Evolutionary conservation across 202 grass and related monocot genomes (phyloP), one percentile per base, ranked within the genome.

Genomic region (Zoysia matrella): DNA sequence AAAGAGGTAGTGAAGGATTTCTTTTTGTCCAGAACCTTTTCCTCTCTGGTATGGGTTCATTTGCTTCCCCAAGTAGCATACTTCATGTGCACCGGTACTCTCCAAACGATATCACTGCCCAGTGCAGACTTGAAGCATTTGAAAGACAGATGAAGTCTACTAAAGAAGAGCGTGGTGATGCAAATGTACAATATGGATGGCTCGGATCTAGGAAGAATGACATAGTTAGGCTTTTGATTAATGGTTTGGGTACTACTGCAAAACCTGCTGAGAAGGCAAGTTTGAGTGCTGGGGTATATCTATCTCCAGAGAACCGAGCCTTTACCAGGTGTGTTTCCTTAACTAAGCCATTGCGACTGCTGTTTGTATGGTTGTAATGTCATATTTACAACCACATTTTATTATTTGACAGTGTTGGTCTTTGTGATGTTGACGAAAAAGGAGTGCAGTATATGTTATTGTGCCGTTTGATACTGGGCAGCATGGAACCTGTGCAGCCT

Each of bases 361-460:
- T 9, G 47, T 81, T 77, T 60, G 16, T 71, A 39, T 0, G 36
- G 8, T 22, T 58, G 46, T 60, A 73, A 9, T 77, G 53, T 13
- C 51, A 36, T 81, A 52, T 78, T 56, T 41, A 82, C 4, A n/a
- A 30, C 56, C n/a, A 54, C 8, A 16, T 41, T 66, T 80, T 58
- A 71, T 88, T 75, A 11, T 83, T 53, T 78, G 45, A 52, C 83
- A 94, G 94, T 49, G 88, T 94, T 5, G 91, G 91, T 85, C 88
- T 87, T 87, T 94, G 91, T 81, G 94, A 94, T 94, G 87, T 92
- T 92, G 91, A 94, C 75, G 83, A 92, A 90, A 97, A 97, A 90
- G 89, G 89, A 40, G 78, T 94, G 69, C 92, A 94, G 61, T 94
- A 89, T 83, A 92, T 97, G 90, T 87, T 97, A 75, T 56, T 97